Evolutionary conservation across 2,329 filamentous ascomycete species (phyloP), one percentile per base, ranked within the genome.

Genomic region (Teratosphaeria gauchensis): DNA sequence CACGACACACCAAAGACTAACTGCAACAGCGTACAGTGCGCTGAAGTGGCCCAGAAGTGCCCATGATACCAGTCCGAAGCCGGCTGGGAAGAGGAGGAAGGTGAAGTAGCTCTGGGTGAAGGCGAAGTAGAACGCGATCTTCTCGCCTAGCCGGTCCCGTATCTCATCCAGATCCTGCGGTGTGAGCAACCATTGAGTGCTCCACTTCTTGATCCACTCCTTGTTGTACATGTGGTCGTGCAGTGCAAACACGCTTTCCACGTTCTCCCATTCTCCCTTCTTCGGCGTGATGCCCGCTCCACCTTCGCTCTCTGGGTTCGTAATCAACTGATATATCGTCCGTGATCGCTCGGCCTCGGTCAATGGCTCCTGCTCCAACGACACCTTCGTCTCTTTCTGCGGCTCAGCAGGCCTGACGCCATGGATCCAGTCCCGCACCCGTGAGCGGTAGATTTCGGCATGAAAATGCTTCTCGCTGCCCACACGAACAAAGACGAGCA

Each of bases 61-160:
- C 89, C 90, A 96, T 12, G 87, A 83, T 0, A 82, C 79, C 48
- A 89, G 79, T 2, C 92, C 92, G 65, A 94, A 85, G 4, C 79
- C 84, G 0, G 92, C 89, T 0, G 91, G 91, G 60, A 92, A 87
- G n/a, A 89, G 74, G 30, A 96, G 78, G 70, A 95, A 95, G 59
- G 84, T 80, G 70, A 95, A 95, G 75, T 97, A 97, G 35, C 87
- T 87, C 69, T 95, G 89, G 33, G 95, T 82, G 70, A 97, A 97
- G 46, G 92, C 90, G 72, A 96, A 97, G 77, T 97, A 97, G 73
- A 95, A 95, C 38, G 89, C 92, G 59, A 96, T 88, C 80, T 79
- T 80, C 64, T 78, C 77, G 53, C 78, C 78, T 51, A 80, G 63
- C n/a, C 77, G 71, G 59, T 80, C 75, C 16, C 78, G 69, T 57